A percentile compares a stretch with the other conserved stretches of the same genome.
phyloP scores from a whole-genome alignment of 345 rosid species.

The Gossypioides kirkii region DNA sequence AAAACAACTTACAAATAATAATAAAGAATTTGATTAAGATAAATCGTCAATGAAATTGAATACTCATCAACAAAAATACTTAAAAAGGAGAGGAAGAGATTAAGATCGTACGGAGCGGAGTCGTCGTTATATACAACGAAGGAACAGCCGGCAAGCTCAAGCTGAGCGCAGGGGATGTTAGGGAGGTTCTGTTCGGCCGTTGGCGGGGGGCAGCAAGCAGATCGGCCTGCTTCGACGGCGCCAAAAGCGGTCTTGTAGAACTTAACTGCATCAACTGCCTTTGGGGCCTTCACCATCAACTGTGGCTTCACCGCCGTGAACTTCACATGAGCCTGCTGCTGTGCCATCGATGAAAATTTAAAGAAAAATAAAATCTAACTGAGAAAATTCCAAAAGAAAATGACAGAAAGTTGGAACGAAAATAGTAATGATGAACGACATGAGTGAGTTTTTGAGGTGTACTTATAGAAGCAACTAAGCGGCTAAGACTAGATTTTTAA shows the following conservation, averaged over 20 bases:
- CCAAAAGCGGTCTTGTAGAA: slow-evolving; percentile 85
- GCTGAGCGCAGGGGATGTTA: slow-evolving; percentile 62
- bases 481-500: no score
- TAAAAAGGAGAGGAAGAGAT: neutral
- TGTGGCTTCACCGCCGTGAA: slow-evolving; percentile 63
- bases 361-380: no score
- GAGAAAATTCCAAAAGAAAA: no score
- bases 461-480: no score
- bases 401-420: no score
- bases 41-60: neutral
- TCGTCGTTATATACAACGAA: slow-evolving; percentile 45
- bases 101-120: slow-evolving; percentile 35
- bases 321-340: slow-evolving; percentile 41
- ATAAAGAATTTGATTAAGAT: neutral
- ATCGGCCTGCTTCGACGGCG: slow-evolving; percentile 62
- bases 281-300: slow-evolving; percentile 75
- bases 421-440: no score
- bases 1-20: neutral
- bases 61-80: neutral
- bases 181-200: slow-evolving; percentile 87
- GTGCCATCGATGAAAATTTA: slow-evolving; percentile 37
- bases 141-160: slow-evolving; percentile 55
- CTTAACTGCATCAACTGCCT: slow-evolving; percentile 64
- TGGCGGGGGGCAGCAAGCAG: slow-evolving; percentile 67
- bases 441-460: no score